phyloP scores from a whole-genome alignment of 345 rosid genomes.

The rapeseed (Brassica napus) region Da-Ae NC_063443.1:16019001-16019500 shows the following conservation, averaged over 20 bases:
- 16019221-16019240: slow-evolving; percentile 80
- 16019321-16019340: slow-evolving; percentile 77
- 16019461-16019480: slow-evolving; percentile 80
- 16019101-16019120: slow-evolving; percentile 93
- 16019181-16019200: slow-evolving; percentile 77
- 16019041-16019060: slow-evolving; percentile 95
- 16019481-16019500: slow-evolving; percentile 83
- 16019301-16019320: slow-evolving; percentile 75
- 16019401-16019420: slow-evolving; percentile 73
- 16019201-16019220: slow-evolving; percentile 72
- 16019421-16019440: slow-evolving; percentile 89
- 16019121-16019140: slow-evolving; percentile 99
- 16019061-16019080: slow-evolving; percentile 91
- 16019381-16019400: slow-evolving; percentile 92
- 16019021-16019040: slow-evolving; percentile 67
- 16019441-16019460: slow-evolving; percentile 71
- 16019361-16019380: slow-evolving; percentile 59
- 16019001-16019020: slow-evolving; percentile 62
- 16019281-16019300: slow-evolving; percentile 67
- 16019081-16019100: slow-evolving; percentile 92
- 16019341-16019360: slow-evolving; percentile 69
- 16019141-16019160: slow-evolving; percentile 89
- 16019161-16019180: slow-evolving; percentile 96
- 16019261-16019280: slow-evolving; percentile 76
- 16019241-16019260: slow-evolving; percentile 85